Conservation (phyloP, 2,329 filamentous ascomycete species). For the Aspergillus sp. region DNA sequence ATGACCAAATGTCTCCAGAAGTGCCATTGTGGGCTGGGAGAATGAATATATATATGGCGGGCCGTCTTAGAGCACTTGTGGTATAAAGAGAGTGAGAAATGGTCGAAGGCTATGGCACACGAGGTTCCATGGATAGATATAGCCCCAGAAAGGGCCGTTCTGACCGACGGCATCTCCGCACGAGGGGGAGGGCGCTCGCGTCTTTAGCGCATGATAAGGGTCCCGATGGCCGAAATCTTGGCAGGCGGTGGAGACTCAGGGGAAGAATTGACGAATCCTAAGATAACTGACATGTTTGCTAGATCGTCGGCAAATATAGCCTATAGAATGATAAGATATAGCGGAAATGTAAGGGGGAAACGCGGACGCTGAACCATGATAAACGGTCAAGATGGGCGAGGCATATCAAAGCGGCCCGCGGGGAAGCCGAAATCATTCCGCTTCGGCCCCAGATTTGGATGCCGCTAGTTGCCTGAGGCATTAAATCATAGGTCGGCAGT, state of each 20-base stretch:
- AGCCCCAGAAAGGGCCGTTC: not conserved
- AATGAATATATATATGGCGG: not conserved
- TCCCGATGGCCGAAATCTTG: slow-evolving; percentile 5
- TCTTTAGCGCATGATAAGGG: not conserved
- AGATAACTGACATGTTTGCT: not conserved
- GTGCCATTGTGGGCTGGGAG: not conserved
- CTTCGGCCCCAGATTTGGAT: slow-evolving; percentile 12
- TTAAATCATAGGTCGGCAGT: not conserved
- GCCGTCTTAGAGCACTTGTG: not conserved
- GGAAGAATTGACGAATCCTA: not conserved
- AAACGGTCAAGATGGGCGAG: not conserved
- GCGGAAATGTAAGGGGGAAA: not conserved
- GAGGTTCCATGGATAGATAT: not conserved
- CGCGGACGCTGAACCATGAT: not conserved
- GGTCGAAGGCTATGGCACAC: not conserved
- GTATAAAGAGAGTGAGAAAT: not conserved
- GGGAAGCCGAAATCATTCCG: slow-evolving; percentile 7
- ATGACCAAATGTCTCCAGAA: slow-evolving; percentile 29
- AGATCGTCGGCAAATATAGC: slow-evolving; percentile 2
- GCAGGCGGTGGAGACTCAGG: not conserved
- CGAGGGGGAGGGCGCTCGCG: not conserved
- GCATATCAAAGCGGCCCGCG: not conserved
- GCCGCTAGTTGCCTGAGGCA: slow-evolving; percentile 1
- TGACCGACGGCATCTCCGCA: not conserved
- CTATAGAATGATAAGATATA: not conserved